These are phyloP conservation scores for Trichosporon ovoides DNA, from an alignment of 1,284 basidiomycete genomes.

Conservation along the genomic window DNA sequence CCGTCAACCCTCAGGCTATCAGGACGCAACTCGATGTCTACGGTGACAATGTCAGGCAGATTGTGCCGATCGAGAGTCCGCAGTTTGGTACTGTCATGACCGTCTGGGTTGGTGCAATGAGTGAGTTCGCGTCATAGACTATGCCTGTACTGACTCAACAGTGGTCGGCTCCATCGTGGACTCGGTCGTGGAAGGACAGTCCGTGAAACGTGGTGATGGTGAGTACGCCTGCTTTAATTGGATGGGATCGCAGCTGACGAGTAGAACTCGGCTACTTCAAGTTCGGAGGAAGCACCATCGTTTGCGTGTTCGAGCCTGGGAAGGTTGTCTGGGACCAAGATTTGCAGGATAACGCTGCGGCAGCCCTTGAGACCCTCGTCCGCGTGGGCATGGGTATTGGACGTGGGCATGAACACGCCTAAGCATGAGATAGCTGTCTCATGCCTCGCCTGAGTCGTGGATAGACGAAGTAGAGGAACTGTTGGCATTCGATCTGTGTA, in stretches of 20 bases:
- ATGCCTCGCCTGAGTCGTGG: too few species aligned
- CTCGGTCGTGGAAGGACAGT: slow-evolving; percentile 75
- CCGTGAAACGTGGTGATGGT: slow-evolving; percentile 76
- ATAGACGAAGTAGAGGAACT: too few species aligned
- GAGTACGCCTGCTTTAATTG: slow-evolving; percentile 28
- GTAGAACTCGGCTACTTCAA: slow-evolving; percentile 33
- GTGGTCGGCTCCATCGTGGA: slow-evolving; percentile 83
- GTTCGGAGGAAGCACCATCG: slow-evolving; percentile 76
- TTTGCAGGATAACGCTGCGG: slow-evolving; percentile 70
- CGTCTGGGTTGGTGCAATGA: slow-evolving; percentile 87
- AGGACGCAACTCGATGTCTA: slow-evolving; percentile 70
- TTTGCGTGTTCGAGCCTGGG: slow-evolving; percentile 77
- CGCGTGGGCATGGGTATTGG: slow-evolving; percentile 82
- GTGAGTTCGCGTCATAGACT: slow-evolving; percentile 27
- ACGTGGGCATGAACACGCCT: slow-evolving; percentile 3
- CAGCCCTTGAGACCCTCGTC: slow-evolving; percentile 79
- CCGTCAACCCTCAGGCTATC: slow-evolving; percentile 62
- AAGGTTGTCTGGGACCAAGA: slow-evolving; percentile 85
- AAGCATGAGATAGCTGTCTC: too few species aligned
- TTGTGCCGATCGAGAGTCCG: slow-evolving; percentile 79
- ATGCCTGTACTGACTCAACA: slow-evolving; percentile 18
- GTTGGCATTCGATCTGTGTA: too few species aligned
- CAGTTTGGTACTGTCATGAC: slow-evolving; percentile 84
- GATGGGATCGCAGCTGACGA: not conserved
- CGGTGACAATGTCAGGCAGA: slow-evolving; percentile 85